Conservation (phyloP, 805 yeast genomes). For the Hanseniaspora taiwanica region DNA sequence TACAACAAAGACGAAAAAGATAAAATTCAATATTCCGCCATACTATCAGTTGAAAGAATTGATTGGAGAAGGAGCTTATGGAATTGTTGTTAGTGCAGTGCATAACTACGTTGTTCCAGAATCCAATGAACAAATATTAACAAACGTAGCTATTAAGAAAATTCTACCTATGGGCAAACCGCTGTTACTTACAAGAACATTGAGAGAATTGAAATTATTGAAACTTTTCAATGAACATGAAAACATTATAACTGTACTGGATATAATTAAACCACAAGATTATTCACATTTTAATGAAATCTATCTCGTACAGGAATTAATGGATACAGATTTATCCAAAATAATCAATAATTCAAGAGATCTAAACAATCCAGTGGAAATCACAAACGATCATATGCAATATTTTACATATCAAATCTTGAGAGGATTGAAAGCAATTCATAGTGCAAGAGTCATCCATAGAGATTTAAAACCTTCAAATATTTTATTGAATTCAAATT, state of each 20-base stretch:
- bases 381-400: constrained; percentile 56
- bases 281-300: constrained; percentile 56
- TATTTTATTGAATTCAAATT: constrained; percentile 49
- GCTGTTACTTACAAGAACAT: constrained; percentile 53
- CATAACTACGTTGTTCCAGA: constrained; percentile 40
- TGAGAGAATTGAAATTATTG: constrained; percentile 56
- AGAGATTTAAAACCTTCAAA: constrained; percentile 70
- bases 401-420: constrained; percentile 59
- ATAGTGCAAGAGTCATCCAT: constrained; percentile 61
- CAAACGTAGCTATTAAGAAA: constrained; percentile 64
- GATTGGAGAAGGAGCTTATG: constrained; percentile 75
- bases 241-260: constrained; percentile 54
- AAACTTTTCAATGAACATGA: constrained; percentile 56
- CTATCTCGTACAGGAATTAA: constrained; percentile 60
- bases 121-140: constrained; percentile 9
- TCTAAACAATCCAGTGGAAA: constrained; percentile 7
- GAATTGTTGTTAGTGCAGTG: constrained; percentile 58
- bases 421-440: constrained; percentile 58
- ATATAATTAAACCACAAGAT: constrained; percentile 49
- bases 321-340: constrained; percentile 63
- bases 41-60: constrained; percentile 46
- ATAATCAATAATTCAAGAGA: constrained; percentile 40
- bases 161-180: constrained; percentile 58
- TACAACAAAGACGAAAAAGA: constrained; percentile 27
- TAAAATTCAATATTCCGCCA: constrained; percentile 49